Conservation (phyloP, 257 asterid genomes). For the Plantago major region DNA sequence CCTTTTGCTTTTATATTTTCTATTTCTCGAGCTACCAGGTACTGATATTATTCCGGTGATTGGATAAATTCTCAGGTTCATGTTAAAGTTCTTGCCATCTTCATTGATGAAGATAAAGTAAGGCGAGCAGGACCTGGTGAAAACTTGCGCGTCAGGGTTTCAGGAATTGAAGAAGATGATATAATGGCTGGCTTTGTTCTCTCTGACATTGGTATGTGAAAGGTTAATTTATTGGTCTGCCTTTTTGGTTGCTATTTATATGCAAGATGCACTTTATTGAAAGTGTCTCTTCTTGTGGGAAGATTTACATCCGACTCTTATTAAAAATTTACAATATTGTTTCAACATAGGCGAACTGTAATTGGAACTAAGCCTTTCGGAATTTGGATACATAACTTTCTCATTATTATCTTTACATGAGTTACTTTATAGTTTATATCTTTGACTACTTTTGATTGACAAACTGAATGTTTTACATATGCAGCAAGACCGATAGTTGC, state of each 20-base stretch:
- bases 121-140: constrained; percentile 86
- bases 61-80: constrained; percentile 42
- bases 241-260: too few relatives aligned
- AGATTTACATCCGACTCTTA: too few relatives aligned
- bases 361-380: background rate
- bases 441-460: background rate
- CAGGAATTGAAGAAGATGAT: constrained; percentile 92
- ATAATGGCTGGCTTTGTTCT: constrained; percentile 69
- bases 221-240: background rate
- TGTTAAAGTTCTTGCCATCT: constrained; percentile 74
- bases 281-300: too few relatives aligned
- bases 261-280: too few relatives aligned
- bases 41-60: constrained; percentile 3
- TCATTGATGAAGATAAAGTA: constrained; percentile 69
- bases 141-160: constrained; percentile 79
- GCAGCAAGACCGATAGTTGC: constrained; percentile 76
- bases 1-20: too few relatives aligned
- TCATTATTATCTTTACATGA: too few relatives aligned
- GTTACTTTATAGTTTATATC: too few relatives aligned
- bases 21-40: too few relatives aligned
- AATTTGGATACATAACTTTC: background rate
- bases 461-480: constrained; percentile 6
- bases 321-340: too few relatives aligned
- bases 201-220: constrained; percentile 54
- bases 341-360: too few relatives aligned